phyloP scores from a whole-genome alignment of 805 yeast genomes.

The Lipomyces yamadae region DNA sequence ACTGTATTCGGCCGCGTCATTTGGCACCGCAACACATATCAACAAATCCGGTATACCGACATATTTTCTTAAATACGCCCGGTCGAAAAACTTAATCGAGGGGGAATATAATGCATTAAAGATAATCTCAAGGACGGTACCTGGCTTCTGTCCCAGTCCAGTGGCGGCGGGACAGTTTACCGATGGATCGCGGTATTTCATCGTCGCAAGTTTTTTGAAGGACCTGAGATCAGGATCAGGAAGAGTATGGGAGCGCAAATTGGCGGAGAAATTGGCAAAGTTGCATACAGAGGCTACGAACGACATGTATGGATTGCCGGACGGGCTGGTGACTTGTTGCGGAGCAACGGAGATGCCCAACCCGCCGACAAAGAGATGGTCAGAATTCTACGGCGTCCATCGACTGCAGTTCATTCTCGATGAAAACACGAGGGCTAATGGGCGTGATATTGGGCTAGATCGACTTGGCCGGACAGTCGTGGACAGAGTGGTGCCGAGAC shows the following conservation, averaged over 20 bases:
- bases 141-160: conserved; percentile 26
- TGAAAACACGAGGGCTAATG: conserved; percentile 24
- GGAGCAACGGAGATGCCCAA: conserved; percentile 33
- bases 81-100: conserved; percentile 9
- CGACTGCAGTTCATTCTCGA: conserved; percentile 29
- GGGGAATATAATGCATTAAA: conserved; percentile 24
- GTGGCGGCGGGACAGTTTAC: conserved; percentile 12
- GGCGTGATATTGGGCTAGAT: conserved; percentile 19
- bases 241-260: conserved; percentile 19
- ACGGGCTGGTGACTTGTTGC: conserved; percentile 29
- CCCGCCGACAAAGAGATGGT: conserved; percentile 31
- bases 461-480: conserved; percentile 14
- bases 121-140: conserved; percentile 18
- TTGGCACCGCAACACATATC: conserved; percentile 21
- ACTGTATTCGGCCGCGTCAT: conserved; percentile 12
- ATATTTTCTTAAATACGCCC: conserved; percentile 20
- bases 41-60: conserved; percentile 3
- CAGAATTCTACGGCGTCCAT: conserved; percentile 24
- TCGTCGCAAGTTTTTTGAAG: conserved; percentile 18
- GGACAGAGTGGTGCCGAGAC: conserved; percentile 24
- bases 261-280: conserved; percentile 24
- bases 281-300: conserved; percentile 13
- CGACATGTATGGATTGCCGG: conserved; percentile 28
- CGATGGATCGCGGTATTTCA: conserved; percentile 13
- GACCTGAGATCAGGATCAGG: conserved; percentile 22